Evolutionary conservation across 2,329 filamentous ascomycete species (phyloP), one percentile per base, ranked within the genome.

Genomic region (Aspergillus calidoustus): DNA sequence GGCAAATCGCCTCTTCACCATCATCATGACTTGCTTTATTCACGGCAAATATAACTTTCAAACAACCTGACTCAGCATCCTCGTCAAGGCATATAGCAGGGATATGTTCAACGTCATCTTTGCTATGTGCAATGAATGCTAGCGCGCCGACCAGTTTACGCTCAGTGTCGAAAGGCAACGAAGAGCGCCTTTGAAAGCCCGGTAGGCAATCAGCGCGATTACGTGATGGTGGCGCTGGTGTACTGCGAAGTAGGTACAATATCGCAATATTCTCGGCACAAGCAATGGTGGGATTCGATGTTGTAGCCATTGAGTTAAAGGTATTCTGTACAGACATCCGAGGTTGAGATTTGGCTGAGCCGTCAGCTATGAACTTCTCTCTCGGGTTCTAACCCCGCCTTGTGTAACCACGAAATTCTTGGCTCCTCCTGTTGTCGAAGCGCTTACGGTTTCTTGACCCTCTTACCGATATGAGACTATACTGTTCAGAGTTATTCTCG

Each of bases 61-160:
- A 25, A 17, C 9, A 30, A 31, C 55, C 55, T 28, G 55, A 43
- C 7, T 38, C 49, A n/a, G 50, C 34, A 9, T 58, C 56, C 57
- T 79, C 71, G 15, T 71, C 65, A 19, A 79, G 41, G 28, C 73
- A 77, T 17, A 77, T 63, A 7, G 76, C 76, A 17, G 76, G 74
- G 15, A 78, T 76, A 48, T 73, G 63, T n/a, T 75, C 63, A 5
- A 49, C 43, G 19, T 73, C 64, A 53, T 77, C 67, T 38, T 64
- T 66, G 7, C 67, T 68, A 41, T 72, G 70, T 6, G 74, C 70
- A 8, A 79, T 64, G 47, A 78, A 78, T n/a, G 74, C 72, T 19
- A 79, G 65, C 9, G 66, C 66, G 28, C 70, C 64, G 3, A 65
- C 60, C 41, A 79, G 61, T 5, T 59, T 60, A n/a, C 66, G 69